phyloP scores from a whole-genome alignment of 2,329 filamentous ascomycete genomes.

The Scolecobasidium constrictum region DNA sequence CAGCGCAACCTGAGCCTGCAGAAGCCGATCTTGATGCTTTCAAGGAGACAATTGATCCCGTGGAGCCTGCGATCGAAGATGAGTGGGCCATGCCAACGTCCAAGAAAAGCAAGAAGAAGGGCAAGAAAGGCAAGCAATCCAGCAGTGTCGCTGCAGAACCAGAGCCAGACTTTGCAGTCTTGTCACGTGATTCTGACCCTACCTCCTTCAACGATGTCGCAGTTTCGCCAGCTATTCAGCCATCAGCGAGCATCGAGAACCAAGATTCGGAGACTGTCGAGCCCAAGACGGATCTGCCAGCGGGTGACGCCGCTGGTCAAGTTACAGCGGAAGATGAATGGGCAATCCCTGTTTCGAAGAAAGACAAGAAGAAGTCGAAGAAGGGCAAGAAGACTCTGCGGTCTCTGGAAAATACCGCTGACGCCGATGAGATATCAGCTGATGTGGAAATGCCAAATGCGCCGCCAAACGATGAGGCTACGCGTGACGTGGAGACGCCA shows the following conservation, averaged over 20 bases:
- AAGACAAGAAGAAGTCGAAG: conserved; percentile 4
- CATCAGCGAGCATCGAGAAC: too few species aligned
- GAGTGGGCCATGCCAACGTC: neutral
- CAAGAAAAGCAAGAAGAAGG: conserved; percentile 22
- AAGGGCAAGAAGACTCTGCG: neutral
- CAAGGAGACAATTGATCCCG: too few species aligned
- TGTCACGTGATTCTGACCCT: too few species aligned
- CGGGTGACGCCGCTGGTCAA: too few species aligned
- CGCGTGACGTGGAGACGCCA: too few species aligned
- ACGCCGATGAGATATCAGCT: neutral
- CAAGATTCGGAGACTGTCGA: too few species aligned
- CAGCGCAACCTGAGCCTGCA: neutral
- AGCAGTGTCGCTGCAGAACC: too few species aligned
- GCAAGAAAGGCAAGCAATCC: conserved; percentile 11
- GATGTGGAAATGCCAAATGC: neutral
- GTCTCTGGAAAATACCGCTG: neutral
- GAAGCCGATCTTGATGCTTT: neutral
- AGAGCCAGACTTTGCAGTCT: too few species aligned
- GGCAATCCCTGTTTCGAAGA: conserved; percentile 7
- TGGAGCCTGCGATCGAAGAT: conserved; percentile 3
- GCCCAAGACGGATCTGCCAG: too few species aligned
- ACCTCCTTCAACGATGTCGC: too few species aligned
- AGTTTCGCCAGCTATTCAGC: too few species aligned
- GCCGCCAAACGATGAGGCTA: neutral
- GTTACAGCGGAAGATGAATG: conserved; percentile 4